These are phyloP conservation scores for Cryphonectria carpinicola DNA, from an alignment of 2,329 filamentous ascomycete genomes.

Conservation along the genomic window DNA sequence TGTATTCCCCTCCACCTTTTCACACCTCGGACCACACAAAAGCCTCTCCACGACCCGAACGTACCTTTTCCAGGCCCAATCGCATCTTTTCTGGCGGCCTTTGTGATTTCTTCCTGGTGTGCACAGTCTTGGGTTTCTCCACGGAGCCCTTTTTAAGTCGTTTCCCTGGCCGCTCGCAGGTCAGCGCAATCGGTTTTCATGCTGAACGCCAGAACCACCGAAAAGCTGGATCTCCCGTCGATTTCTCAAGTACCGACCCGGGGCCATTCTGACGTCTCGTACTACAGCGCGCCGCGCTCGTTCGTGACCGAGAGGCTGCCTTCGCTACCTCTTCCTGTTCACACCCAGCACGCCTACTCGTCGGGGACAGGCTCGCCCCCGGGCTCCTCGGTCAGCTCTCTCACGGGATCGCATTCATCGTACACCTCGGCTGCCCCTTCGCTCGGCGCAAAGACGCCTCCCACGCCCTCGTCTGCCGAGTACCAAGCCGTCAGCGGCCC, in stretches of 20 bases:
- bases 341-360: constrained; percentile 70
- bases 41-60: constrained; percentile 15
- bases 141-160: constrained; percentile 6
- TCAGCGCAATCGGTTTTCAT: constrained; percentile 26
- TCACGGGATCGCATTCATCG: constrained; percentile 57
- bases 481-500: constrained; percentile 49
- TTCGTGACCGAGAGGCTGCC: constrained; percentile 74
- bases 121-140: constrained; percentile 3
- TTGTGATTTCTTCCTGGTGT: constrained; percentile 18
- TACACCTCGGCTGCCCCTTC: constrained; percentile 60
- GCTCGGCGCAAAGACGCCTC: constrained; percentile 70
- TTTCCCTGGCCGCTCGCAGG: constrained; percentile 18
- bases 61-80: constrained; percentile 12
- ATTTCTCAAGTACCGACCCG: constrained; percentile 82
- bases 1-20: neutral
- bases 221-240: constrained; percentile 93
- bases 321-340: constrained; percentile 70
- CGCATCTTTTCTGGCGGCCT: constrained; percentile 18
- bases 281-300: constrained; percentile 70
- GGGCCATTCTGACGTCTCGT: constrained; percentile 72
- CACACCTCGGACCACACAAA: neutral
- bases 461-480: constrained; percentile 69
- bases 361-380: constrained; percentile 76
- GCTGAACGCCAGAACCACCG: constrained; percentile 57
- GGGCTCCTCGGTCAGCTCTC: constrained; percentile 59